These are phyloP conservation scores for Arabidopsis lyrata DNA, from an alignment of 441 rosid genomes.

Conservation along the genomic window DNA sequence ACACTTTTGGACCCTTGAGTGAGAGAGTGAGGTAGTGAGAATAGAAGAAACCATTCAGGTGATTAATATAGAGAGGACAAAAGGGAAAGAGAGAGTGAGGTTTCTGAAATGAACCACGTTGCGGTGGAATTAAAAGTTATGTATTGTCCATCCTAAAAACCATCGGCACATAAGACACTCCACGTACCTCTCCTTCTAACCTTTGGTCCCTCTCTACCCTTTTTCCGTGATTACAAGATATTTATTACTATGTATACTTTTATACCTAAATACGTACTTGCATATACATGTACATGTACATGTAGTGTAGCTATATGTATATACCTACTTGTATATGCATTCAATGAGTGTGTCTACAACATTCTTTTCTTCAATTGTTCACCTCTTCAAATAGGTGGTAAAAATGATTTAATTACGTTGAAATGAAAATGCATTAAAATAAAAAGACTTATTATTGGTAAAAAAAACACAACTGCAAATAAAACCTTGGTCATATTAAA, in stretches of 20 bases:
- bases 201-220: conserved; percentile 34
- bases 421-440: neutral
- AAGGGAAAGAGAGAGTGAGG: conserved; percentile 38
- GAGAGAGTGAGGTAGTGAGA: conserved; percentile 37
- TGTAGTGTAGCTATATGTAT: neutral
- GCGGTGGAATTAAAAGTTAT: conserved; percentile 37
- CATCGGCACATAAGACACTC: conserved; percentile 22
- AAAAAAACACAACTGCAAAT: no score
- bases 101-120: conserved; percentile 44
- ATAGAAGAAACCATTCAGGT: conserved; percentile 34
- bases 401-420: neutral
- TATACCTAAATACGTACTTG: conserved; percentile 40
- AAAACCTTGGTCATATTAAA: neutral
- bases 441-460: neutral
- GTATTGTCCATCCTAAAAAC: conserved; percentile 34
- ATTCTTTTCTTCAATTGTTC: conserved; percentile 4
- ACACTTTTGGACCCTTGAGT: conserved; percentile 33
- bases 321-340: conserved; percentile 37
- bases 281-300: conserved; percentile 14
- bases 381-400: neutral
- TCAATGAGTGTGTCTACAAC: conserved; percentile 20
- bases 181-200: conserved; percentile 43
- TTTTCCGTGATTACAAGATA: conserved; percentile 31
- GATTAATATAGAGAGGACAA: conserved; percentile 34
- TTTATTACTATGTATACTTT: conserved; percentile 29